Evolutionary conservation across 1,284 basidiomycete species (phyloP).

Genomic region (Exobasidium cylindrosporum): DNA sequence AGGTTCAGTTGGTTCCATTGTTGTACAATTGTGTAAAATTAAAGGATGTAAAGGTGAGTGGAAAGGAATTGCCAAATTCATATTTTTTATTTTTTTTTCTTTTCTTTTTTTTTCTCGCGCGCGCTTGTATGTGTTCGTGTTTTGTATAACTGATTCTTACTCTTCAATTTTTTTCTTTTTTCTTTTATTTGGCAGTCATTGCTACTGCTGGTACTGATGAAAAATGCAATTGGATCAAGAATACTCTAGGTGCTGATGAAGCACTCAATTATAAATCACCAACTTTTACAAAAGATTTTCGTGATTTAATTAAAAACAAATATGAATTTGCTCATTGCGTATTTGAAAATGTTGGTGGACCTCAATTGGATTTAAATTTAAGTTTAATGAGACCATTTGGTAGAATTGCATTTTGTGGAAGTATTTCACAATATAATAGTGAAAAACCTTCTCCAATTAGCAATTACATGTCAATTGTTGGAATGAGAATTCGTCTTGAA

Average conservation of each 20-base stretch:
- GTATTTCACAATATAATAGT: constrained; percentile 62
- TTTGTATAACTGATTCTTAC: neutral
- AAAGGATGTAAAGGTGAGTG: constrained; percentile 5
- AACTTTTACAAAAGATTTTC: constrained; percentile 3
- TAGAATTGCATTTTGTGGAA: constrained; percentile 72
- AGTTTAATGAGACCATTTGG: constrained; percentile 24
- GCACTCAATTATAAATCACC: constrained; percentile 79
- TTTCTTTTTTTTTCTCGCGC: neutral
- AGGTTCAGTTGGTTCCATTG: constrained; percentile 54
- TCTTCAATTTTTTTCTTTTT: neutral
- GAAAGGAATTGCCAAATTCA: constrained; percentile 12
- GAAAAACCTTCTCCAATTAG: constrained; percentile 52
- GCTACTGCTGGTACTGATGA: constrained; percentile 75
- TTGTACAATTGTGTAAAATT: constrained; percentile 28
- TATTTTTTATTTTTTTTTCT: neutral
- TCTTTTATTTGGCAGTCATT: constrained; percentile 62
- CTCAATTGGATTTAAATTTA: constrained; percentile 37
- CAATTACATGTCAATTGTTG: constrained; percentile 64
- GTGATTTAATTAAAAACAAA: neutral
- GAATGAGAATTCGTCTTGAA: constrained; percentile 71
- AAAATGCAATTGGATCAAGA: constrained; percentile 69
- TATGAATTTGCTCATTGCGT: constrained; percentile 34
- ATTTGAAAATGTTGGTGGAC: constrained; percentile 41
- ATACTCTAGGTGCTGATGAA: constrained; percentile 64
- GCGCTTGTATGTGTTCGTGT: neutral